These are phyloP conservation scores for Marasmius oreades DNA, from an alignment of 1,284 basidiomycete species.

Conservation along the genomic window DNA sequence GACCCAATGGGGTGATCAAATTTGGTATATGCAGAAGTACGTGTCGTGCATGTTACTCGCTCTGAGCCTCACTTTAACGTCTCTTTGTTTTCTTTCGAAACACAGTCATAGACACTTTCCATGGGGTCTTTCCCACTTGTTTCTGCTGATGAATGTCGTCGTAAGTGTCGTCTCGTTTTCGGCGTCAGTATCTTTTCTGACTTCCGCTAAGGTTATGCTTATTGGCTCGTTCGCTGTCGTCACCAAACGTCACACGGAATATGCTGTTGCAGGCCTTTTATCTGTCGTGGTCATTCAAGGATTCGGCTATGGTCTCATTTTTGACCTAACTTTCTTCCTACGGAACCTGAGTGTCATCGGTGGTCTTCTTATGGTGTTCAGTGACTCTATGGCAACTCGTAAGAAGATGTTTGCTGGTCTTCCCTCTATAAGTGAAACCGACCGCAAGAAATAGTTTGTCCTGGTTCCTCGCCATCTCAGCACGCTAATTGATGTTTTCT, in stretches of 20 bases:
- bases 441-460: constrained; percentile 95
- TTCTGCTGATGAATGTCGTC: constrained; percentile 89
- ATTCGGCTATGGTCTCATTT: constrained; percentile 92
- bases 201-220: constrained; percentile 75
- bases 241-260: constrained; percentile 84
- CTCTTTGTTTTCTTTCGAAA: constrained; percentile 8
- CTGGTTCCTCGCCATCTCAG: constrained; percentile 1
- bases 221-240: constrained; percentile 87
- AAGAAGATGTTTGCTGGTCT: constrained; percentile 92
- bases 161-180: constrained; percentile 50
- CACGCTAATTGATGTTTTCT: constrained; percentile 1
- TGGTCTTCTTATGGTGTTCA: constrained; percentile 96
- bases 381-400: constrained; percentile 86
- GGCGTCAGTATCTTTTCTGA: constrained; percentile 8
- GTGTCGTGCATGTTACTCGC: constrained; percentile 26
- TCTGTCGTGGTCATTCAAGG: constrained; percentile 93
- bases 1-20: constrained; percentile 94
- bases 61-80: constrained; percentile 5
- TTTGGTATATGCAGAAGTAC: constrained; percentile 93
- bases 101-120: constrained; percentile 89
- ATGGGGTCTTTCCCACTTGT: constrained; percentile 91
- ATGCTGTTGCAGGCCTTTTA: constrained; percentile 86
- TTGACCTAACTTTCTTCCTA: constrained; percentile 99
- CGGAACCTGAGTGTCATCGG: constrained; percentile 92
- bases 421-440: constrained; percentile 88